A percentile compares a stretch with the other conserved stretches of the same genome.
Evolutionary conservation across 2,329 filamentous ascomycete genomes (phyloP).

Genomic region (Colletotrichum lupini): DNA sequence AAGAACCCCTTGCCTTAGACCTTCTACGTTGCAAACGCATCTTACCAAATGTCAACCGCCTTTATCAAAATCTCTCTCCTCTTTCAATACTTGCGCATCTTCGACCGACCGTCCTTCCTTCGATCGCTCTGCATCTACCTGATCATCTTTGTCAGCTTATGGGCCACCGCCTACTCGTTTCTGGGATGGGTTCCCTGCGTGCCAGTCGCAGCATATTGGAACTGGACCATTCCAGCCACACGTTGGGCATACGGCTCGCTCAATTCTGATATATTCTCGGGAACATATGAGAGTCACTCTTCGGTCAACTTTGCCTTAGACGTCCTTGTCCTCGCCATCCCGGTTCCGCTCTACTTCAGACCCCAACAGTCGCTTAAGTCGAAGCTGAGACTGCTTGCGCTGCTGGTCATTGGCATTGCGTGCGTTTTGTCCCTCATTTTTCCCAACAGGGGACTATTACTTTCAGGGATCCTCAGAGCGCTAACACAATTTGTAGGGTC

Average conservation of each 20-base stretch:
- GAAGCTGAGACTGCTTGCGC: slow-evolving; percentile 41
- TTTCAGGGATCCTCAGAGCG: background rate
- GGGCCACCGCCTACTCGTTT: slow-evolving; percentile 38
- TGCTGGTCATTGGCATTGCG: slow-evolving; percentile 46
- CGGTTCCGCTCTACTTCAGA: slow-evolving; percentile 46
- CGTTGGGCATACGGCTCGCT: slow-evolving; percentile 48
- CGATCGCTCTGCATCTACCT: slow-evolving; percentile 36
- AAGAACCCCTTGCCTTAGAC: slow-evolving; percentile 36
- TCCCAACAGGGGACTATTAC: background rate
- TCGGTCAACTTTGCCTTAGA: slow-evolving; percentile 48
- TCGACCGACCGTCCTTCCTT: slow-evolving; percentile 40
- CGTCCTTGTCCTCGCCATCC: slow-evolving; percentile 44
- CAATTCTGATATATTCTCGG: slow-evolving; percentile 39
- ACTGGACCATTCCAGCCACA: slow-evolving; percentile 37
- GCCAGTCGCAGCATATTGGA: slow-evolving; percentile 37
- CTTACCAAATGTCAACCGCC: slow-evolving; percentile 46
- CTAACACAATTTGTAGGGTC: background rate
- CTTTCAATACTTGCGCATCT: slow-evolving; percentile 51
- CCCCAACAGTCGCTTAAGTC: slow-evolving; percentile 37
- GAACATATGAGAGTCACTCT: slow-evolving; percentile 47
- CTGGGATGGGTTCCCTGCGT: slow-evolving; percentile 45
- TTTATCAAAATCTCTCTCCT: slow-evolving; percentile 51
- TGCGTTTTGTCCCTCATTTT: slow-evolving; percentile 30
- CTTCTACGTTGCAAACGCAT: slow-evolving; percentile 46
- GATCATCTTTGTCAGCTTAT: slow-evolving; percentile 37